Evolutionary conservation across 352 stramenopile genomes (phyloP).

Genomic region (Globisporangium paddicum): DNA sequence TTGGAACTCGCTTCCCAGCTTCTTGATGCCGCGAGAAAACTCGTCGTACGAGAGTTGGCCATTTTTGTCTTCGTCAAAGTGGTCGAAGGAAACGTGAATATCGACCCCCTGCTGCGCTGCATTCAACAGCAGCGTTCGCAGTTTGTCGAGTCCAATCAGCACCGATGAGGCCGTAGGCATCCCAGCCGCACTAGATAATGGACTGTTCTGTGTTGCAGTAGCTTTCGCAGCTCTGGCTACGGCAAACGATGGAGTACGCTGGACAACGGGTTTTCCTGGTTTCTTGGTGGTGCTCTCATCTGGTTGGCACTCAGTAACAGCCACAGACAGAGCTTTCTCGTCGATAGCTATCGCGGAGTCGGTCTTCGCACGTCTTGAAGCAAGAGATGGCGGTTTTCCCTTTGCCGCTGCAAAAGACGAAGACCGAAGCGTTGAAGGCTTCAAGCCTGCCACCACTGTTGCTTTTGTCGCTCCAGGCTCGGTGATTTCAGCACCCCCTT

Average conservation of each 20-base stretch:
- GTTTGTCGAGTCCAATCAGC: slow-evolving; percentile 22
- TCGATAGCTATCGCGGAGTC: slow-evolving; percentile 5
- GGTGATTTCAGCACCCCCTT: background rate
- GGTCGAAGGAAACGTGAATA: slow-evolving; percentile 50
- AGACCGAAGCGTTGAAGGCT: slow-evolving; percentile 9
- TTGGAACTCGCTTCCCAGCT: slow-evolving; percentile 36
- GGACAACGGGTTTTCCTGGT: background rate
- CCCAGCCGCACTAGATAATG: background rate
- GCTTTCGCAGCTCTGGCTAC: slow-evolving; percentile 20
- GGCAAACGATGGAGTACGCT: slow-evolving; percentile 25
- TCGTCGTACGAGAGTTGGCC: slow-evolving; percentile 49
- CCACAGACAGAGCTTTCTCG: background rate
- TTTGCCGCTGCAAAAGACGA: slow-evolving; percentile 20
- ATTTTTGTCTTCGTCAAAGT: slow-evolving; percentile 75
- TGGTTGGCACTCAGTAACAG: background rate
- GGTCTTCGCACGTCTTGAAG: slow-evolving; percentile 20
- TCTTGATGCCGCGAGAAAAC: slow-evolving; percentile 38
- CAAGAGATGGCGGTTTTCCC: slow-evolving; percentile 7
- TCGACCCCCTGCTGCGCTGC: slow-evolving; percentile 44
- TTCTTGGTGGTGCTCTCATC: slow-evolving; percentile 6
- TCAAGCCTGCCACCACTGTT: background rate
- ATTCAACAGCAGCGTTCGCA: slow-evolving; percentile 42
- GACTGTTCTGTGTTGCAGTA: background rate
- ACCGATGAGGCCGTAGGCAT: background rate
- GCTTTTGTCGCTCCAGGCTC: background rate